Evolutionary conservation across 768 basidiomycete genomes (phyloP).

Genomic region (Leucocoprinus leucothites): DNA sequence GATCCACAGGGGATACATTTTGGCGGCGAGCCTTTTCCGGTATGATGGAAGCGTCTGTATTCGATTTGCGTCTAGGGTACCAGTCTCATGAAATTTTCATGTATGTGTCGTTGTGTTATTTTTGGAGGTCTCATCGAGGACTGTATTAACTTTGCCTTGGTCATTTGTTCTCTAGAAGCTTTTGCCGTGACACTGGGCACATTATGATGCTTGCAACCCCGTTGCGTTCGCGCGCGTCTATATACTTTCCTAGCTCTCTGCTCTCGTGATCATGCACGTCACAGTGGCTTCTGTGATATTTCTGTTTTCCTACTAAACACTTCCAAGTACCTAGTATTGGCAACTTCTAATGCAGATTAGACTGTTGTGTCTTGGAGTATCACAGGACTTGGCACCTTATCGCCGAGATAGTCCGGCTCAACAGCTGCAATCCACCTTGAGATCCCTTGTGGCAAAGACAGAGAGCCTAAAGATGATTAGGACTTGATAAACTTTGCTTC

Average conservation of each 20-base stretch:
- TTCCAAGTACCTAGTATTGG: too few species aligned
- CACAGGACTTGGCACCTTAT: too few species aligned
- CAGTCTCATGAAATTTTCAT: not conserved
- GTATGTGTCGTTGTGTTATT: not conserved
- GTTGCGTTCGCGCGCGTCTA: not conserved
- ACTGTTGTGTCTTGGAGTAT: too few species aligned
- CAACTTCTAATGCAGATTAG: not conserved
- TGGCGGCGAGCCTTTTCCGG: too few species aligned
- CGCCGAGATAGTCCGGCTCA: too few species aligned
- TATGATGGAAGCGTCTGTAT: not conserved
- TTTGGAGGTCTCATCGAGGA: not conserved
- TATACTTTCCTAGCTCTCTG: not conserved
- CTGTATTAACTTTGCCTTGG: not conserved
- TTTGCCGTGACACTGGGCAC: not conserved
- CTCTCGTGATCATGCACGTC: not conserved
- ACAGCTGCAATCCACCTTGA: too few species aligned
- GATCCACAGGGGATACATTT: too few species aligned
- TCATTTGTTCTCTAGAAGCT: not conserved
- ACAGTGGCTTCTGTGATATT: not conserved
- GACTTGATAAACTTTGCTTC: not conserved
- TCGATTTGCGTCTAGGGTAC: too few species aligned
- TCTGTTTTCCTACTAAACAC: not conserved
- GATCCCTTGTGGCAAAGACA: not conserved
- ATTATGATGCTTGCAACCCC: not conserved
- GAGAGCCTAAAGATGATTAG: not conserved